Evolutionary conservation across 331 rosid genomes (phyloP).

Genomic region (Pyrus hybrid): DNA sequence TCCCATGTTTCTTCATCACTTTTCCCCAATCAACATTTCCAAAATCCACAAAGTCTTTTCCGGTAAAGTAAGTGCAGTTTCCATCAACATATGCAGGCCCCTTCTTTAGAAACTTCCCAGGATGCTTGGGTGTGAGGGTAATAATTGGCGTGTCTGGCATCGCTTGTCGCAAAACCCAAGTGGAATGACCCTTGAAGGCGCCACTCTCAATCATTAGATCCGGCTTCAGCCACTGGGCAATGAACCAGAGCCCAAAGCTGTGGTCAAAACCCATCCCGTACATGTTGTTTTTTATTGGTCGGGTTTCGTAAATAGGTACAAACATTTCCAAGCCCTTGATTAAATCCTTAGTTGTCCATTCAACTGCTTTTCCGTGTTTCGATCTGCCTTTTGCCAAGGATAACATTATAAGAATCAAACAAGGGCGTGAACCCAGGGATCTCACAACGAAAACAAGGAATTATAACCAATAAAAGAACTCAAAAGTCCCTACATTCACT

Average conservation of each 20-base stretch:
- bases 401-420: conserved; percentile 56
- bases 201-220: conserved; percentile 96
- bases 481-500: not conserved
- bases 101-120: conserved; percentile 86
- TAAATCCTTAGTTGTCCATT: conserved; percentile 92
- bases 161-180: conserved; percentile 98
- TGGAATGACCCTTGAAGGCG: conserved; percentile 97
- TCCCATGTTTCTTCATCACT: conserved; percentile 57
- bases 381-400: conserved; percentile 99
- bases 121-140: conserved; percentile 92
- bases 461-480: not conserved
- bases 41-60: conserved; percentile 92
- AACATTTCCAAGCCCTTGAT: conserved; percentile 82
- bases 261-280: conserved; percentile 98
- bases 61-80: conserved; percentile 89
- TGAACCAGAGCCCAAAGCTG: conserved; percentile 99
- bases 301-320: conserved; percentile 83
- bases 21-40: conserved; percentile 80
- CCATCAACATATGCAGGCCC: conserved; percentile 97
- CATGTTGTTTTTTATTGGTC: conserved; percentile 86
- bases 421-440: not conserved
- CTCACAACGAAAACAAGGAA: not conserved
- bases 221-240: conserved; percentile 84
- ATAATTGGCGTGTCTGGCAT: conserved; percentile 73
- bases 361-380: conserved; percentile 92